Percentiles rank a stretch among this genome's conserved stretches.
phyloP scores from a whole-genome alignment of 306 rosid genomes.

The Hylodesmum podocarpum region DNA sequence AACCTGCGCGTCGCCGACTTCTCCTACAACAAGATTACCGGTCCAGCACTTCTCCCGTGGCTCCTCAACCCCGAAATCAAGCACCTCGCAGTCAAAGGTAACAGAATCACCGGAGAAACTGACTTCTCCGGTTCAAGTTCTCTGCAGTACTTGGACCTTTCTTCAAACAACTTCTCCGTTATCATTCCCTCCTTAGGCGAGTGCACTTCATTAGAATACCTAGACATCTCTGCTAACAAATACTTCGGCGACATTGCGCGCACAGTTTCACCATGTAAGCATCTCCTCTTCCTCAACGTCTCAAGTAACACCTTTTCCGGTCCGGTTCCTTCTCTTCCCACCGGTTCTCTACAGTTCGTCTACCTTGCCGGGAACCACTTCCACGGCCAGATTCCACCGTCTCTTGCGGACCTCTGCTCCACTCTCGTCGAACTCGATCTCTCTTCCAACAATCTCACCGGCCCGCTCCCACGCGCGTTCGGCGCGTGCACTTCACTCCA shows the following conservation, averaged over 20 bases:
- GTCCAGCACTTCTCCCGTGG: slow-evolving; percentile 53
- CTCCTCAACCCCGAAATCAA: slow-evolving; percentile 47
- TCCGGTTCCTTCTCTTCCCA: slow-evolving; percentile 53
- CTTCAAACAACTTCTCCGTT: slow-evolving; percentile 66
- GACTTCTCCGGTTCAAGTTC: slow-evolving; percentile 44
- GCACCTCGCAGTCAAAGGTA: slow-evolving; percentile 52
- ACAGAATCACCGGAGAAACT: slow-evolving; percentile 60
- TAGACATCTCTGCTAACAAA: slow-evolving; percentile 82
- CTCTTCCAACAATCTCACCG: slow-evolving; percentile 54
- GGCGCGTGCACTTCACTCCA: slow-evolving; percentile 47
- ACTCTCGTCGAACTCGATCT: slow-evolving; percentile 56
- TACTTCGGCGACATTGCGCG: slow-evolving; percentile 56
- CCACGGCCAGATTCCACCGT: slow-evolving; percentile 49
- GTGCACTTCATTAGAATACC: slow-evolving; percentile 48
- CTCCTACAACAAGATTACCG: slow-evolving; percentile 63
- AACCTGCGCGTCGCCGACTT: slow-evolving; percentile 54
- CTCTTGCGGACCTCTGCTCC: slow-evolving; percentile 49
- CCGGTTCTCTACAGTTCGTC: slow-evolving; percentile 44
- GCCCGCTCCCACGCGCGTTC: slow-evolving; percentile 51
- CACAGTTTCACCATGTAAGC: slow-evolving; percentile 44
- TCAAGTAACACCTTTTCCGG: slow-evolving; percentile 68
- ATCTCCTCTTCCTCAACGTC: slow-evolving; percentile 55
- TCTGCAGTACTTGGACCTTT: slow-evolving; percentile 55
- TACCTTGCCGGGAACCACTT: slow-evolving; percentile 56
- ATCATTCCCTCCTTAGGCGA: slow-evolving; percentile 63